Conservation (phyloP, 768 basidiomycete genomes). For the Dioszegia crocea region DNA sequence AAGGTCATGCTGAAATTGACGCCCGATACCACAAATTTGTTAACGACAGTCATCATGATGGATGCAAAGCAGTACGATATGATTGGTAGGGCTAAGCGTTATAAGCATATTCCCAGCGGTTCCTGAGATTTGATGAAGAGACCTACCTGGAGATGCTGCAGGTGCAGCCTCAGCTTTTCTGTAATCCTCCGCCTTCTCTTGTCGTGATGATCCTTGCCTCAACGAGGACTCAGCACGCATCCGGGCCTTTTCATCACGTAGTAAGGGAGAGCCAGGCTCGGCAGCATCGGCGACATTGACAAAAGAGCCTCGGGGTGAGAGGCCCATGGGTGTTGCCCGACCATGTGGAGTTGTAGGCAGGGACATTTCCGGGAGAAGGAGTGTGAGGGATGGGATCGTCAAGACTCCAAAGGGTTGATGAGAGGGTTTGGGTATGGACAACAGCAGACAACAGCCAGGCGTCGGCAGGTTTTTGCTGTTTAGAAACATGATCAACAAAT, state of each 20-base stretch:
- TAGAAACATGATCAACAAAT: too few species aligned
- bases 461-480: too few species aligned
- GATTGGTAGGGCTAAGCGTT: slow-evolving; percentile 66
- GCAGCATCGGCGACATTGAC: slow-evolving; percentile 30
- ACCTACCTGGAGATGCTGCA: slow-evolving; percentile 35
- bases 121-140: neutral
- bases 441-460: too few species aligned
- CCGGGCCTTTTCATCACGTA: slow-evolving; percentile 31
- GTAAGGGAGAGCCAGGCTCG: slow-evolving; percentile 15
- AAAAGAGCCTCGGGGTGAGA: slow-evolving; percentile 37
- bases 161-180: slow-evolving; percentile 39
- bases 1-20: slow-evolving; percentile 94
- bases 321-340: neutral
- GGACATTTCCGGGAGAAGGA: too few species aligned
- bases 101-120: neutral
- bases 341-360: too few species aligned
- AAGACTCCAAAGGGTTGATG: too few species aligned
- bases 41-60: slow-evolving; percentile 94
- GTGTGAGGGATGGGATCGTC: too few species aligned
- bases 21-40: slow-evolving; percentile 98
- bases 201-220: slow-evolving; percentile 13
- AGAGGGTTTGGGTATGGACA: too few species aligned
- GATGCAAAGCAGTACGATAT: slow-evolving; percentile 85
- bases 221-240: slow-evolving; percentile 24
- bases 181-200: slow-evolving; percentile 5